Percentiles rank a stretch among this genome's conserved stretches.
phyloP scores from a whole-genome alignment of 345 rosid species.

The Populus davidiana region DNA sequence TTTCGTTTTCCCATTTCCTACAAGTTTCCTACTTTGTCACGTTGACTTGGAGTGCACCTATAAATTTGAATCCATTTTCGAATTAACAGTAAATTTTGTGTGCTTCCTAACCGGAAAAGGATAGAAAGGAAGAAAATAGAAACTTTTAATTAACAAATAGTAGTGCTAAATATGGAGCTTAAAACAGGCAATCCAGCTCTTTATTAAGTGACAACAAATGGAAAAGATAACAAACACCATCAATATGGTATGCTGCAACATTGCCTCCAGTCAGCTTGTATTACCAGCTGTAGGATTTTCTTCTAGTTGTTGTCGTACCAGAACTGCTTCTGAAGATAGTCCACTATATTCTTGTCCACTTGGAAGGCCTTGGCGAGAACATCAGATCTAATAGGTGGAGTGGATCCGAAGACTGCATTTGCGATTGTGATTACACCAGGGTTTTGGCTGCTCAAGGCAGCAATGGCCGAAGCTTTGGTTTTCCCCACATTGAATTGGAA shows the following conservation, averaged over 20 bases:
- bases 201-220: too few relatives aligned
- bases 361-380: conserved; percentile 20
- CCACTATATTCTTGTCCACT: conserved; percentile 1
- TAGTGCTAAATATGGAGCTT: too few relatives aligned
- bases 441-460: conserved; percentile 12
- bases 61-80: too few relatives aligned
- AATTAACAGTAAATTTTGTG: too few relatives aligned
- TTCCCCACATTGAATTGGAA: conserved; percentile 21
- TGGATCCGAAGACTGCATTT: conserved; percentile 9
- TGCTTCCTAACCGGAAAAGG: too few relatives aligned
- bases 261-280: too few relatives aligned
- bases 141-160: too few relatives aligned
- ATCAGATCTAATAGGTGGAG: conserved; percentile 1
- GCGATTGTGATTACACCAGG: conserved; percentile 14
- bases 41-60: too few relatives aligned
- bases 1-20: too few relatives aligned
- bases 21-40: too few relatives aligned
- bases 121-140: too few relatives aligned
- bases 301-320: background rate
- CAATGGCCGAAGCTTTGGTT: conserved; percentile 4
- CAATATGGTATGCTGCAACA: background rate
- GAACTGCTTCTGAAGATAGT: conserved; percentile 2
- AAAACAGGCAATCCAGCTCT: too few relatives aligned
- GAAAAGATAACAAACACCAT: background rate
- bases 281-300: background rate